phyloP scores from a whole-genome alignment of 768 basidiomycete species.

The Lentinula sp. region DNA sequence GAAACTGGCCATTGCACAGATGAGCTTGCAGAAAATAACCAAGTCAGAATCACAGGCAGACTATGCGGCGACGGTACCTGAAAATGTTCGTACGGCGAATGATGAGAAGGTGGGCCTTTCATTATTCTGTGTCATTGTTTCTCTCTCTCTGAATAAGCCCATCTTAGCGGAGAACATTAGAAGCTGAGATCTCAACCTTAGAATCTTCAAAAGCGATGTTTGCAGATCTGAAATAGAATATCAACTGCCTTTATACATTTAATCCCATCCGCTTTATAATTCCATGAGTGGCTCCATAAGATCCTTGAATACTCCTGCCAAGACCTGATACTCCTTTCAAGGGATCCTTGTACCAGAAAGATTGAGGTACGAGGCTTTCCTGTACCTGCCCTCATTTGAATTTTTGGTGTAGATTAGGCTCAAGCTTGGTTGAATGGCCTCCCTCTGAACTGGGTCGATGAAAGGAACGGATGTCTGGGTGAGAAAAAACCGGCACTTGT shows the following conservation, averaged over 20 bases:
- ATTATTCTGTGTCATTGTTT: not conserved
- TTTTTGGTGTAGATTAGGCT: not conserved
- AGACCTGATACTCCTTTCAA: not conserved
- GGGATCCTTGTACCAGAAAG: not conserved
- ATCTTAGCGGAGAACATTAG: slow-evolving; percentile 61
- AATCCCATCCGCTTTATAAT: not conserved
- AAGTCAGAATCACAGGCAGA: slow-evolving; percentile 70
- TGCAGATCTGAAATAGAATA: slow-evolving; percentile 45
- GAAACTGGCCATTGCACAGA: slow-evolving; percentile 68
- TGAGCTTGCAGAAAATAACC: slow-evolving; percentile 70
- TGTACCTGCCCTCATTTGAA: not conserved
- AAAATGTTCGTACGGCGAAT: slow-evolving; percentile 65
- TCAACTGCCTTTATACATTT: not conserved
- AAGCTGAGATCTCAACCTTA: slow-evolving; percentile 75
- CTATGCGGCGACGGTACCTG: slow-evolving; percentile 78
- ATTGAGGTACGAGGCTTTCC: not conserved
- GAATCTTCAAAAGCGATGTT: slow-evolving; percentile 75
- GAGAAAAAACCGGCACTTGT: not conserved
- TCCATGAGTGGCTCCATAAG: not conserved
- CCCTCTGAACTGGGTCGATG: not conserved
- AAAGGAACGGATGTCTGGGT: not conserved
- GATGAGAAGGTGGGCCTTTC: slow-evolving; percentile 67
- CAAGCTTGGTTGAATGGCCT: not conserved
- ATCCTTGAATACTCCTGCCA: not conserved
- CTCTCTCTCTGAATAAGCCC: not conserved